Percentiles rank a stretch among this genome's conserved stretches.
Evolutionary conservation across 2,329 filamentous ascomycete genomes (phyloP).

Genomic region (Penicillium sp.): DNA sequence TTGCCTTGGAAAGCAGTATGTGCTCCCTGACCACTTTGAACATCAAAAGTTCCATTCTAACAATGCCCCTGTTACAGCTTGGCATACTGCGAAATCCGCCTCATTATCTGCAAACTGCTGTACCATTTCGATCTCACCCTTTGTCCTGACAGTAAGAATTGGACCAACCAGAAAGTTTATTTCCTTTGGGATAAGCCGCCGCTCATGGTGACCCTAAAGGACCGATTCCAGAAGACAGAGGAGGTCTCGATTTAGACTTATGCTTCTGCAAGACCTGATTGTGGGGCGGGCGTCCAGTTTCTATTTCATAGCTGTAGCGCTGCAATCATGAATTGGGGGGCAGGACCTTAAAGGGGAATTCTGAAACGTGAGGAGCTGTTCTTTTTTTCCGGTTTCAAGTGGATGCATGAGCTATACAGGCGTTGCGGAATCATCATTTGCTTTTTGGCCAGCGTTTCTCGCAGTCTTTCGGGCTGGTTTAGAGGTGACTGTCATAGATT

Average conservation of each 20-base stretch:
- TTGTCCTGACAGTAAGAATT: constrained; percentile 13
- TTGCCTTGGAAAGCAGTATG: constrained; percentile 36
- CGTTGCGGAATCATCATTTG: too few relatives aligned
- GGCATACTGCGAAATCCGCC: constrained; percentile 26
- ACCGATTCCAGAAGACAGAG: constrained; percentile 1
- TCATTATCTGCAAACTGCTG: constrained; percentile 27
- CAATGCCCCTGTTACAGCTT: constrained; percentile 7
- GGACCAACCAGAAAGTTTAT: constrained; percentile 23
- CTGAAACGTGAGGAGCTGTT: too few relatives aligned
- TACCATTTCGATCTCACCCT: constrained; percentile 26
- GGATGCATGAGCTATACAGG: too few relatives aligned
- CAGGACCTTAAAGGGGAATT: too few relatives aligned
- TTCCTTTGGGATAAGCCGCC: constrained; percentile 29
- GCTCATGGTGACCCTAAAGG: constrained; percentile 17
- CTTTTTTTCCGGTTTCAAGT: too few relatives aligned
- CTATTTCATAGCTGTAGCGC: neutral
- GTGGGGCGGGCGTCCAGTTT: neutral
- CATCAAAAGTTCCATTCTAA: neutral
- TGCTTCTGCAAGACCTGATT: neutral
- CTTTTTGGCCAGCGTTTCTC: too few relatives aligned
- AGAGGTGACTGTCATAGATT: too few relatives aligned
- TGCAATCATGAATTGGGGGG: neutral
- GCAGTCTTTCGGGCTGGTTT: too few relatives aligned
- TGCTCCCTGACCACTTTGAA: rapidly evolving
- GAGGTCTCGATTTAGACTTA: neutral